Conservation (phyloP, 768 basidiomycete genomes). For the Kwoniella sp. region DNA sequence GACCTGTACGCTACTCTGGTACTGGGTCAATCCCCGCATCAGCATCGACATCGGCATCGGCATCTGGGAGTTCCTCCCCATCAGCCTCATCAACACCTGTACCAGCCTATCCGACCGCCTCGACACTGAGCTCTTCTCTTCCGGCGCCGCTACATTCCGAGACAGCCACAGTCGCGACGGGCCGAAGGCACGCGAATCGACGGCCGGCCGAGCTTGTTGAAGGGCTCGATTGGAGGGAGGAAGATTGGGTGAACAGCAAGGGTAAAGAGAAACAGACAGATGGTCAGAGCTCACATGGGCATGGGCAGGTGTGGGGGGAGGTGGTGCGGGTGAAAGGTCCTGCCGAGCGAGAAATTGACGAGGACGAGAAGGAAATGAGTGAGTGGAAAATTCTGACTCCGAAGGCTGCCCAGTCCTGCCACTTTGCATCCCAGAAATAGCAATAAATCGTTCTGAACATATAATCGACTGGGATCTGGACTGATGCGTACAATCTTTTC, state of each 20-base stretch:
- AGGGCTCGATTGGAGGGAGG: slow-evolving; percentile 40
- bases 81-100: slow-evolving; percentile 8
- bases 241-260: slow-evolving; percentile 24
- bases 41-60: slow-evolving; percentile 7
- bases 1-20: slow-evolving; percentile 2
- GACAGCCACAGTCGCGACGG: slow-evolving; percentile 2
- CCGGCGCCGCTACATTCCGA: slow-evolving; percentile 38
- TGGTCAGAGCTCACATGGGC: not conserved
- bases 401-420: not conserved
- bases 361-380: slow-evolving; percentile 37
- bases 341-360: slow-evolving; percentile 41
- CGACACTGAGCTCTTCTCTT: slow-evolving; percentile 16
- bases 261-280: not conserved
- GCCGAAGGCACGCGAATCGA: not conserved
- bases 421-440: not conserved
- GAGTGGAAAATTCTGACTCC: too few species aligned
- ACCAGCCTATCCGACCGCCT: slow-evolving; percentile 22
- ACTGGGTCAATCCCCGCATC: not conserved
- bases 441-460: too few species aligned
- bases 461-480: too few species aligned
- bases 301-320: slow-evolving; percentile 24
- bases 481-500: not conserved
- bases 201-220: slow-evolving; percentile 22
- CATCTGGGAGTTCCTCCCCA: slow-evolving; percentile 15
- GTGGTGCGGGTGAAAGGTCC: slow-evolving; percentile 42